A percentile compares a stretch with the other conserved stretches of the same genome.
Conservation (phyloP, 257 asterid species). For the Nemophila menziesii region DNA sequence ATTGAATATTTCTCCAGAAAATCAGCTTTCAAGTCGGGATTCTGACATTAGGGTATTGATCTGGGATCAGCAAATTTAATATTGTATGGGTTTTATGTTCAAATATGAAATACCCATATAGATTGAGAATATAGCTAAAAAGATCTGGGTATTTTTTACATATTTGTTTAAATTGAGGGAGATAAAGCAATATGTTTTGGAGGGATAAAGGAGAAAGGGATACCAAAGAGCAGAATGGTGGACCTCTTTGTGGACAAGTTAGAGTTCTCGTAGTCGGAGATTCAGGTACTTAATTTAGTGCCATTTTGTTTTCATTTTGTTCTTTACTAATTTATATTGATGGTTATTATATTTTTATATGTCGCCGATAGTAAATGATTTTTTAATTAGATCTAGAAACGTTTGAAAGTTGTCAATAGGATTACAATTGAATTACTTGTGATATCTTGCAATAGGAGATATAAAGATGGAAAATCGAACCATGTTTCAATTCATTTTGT, state of each 20-base stretch:
- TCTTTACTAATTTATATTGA: no score
- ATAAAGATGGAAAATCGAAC: no score
- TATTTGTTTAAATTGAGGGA: neutral
- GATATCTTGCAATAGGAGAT: no score
- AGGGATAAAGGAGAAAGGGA: slow-evolving; percentile 63
- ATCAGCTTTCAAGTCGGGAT: no score
- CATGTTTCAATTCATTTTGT: neutral
- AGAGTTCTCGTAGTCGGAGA: slow-evolving; percentile 90
- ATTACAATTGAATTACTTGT: no score
- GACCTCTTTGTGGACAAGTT: slow-evolving; percentile 92
- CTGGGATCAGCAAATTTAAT: neutral
- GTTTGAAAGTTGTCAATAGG: no score
- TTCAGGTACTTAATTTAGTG: slow-evolving; percentile 73
- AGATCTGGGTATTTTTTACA: neutral
- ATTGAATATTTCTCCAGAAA: no score
- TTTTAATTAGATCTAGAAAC: no score
- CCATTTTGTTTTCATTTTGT: no score
- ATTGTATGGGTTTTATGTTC: neutral
- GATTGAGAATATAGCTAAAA: neutral
- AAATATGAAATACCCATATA: neutral
- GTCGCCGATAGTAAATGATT: no score
- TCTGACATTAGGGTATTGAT: no score
- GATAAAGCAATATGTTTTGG: slow-evolving; percentile 56
- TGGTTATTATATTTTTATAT: no score
- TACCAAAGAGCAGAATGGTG: slow-evolving; percentile 57